Conservation (phyloP, 768 basidiomycete genomes). For the Austroboletus festivus region DNA sequence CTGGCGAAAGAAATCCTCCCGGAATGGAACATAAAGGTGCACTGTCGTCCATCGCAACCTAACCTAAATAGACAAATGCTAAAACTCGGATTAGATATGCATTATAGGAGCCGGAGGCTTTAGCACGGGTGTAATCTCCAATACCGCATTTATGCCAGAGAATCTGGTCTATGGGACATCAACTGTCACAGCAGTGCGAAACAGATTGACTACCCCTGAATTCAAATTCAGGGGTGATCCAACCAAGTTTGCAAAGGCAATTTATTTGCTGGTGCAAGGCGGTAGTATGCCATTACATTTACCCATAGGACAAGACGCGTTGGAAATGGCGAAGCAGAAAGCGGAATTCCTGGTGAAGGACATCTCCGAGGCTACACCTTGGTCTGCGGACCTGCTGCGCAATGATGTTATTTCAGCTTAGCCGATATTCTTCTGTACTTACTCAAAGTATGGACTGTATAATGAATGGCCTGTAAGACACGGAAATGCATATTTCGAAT, state of each 20-base stretch:
- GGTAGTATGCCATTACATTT: slow-evolving; percentile 2
- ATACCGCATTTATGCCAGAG: neutral
- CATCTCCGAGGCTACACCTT: neutral
- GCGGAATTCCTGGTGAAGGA: neutral
- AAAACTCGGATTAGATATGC: slow-evolving; percentile 12
- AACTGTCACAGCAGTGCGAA: neutral
- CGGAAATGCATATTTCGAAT: too few species aligned
- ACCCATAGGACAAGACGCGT: slow-evolving; percentile 4
- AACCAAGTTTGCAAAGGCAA: slow-evolving; percentile 1
- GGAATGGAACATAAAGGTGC: slow-evolving; percentile 39
- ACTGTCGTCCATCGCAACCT: neutral
- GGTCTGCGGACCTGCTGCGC: slow-evolving; percentile 6
- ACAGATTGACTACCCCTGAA: neutral
- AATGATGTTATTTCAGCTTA: neutral
- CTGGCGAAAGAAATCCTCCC: slow-evolving; percentile 37
- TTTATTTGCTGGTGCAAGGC: slow-evolving; percentile 1
- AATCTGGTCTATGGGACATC: neutral
- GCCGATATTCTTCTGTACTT: neutral
- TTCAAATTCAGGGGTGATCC: neutral
- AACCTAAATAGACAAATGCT: neutral
- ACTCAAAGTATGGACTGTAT: too few species aligned
- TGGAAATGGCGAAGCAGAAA: neutral
- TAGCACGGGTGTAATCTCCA: neutral
- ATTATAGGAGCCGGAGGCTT: slow-evolving; percentile 20
- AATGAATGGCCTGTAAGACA: too few species aligned